Evolutionary conservation across 768 basidiomycete species (phyloP).

Genomic region (Suillus discolor): DNA sequence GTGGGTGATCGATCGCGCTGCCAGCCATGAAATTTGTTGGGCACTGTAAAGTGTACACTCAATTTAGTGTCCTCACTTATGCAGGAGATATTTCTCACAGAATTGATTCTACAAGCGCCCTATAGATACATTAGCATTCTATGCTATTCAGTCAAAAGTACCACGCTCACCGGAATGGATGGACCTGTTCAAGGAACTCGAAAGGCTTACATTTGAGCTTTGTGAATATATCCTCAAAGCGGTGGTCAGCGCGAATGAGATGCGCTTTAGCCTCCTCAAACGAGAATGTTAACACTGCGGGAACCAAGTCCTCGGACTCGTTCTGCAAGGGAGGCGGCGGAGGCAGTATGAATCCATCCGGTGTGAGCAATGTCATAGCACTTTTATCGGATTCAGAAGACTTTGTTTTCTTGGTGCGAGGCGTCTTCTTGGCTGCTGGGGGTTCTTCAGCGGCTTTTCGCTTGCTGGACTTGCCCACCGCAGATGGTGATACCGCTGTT

Average conservation of each 20-base stretch:
- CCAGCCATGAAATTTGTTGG: conserved; percentile 86
- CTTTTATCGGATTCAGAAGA: background rate
- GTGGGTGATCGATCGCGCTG: conserved; percentile 82
- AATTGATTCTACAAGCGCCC: conserved; percentile 73
- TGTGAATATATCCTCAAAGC: conserved; percentile 72
- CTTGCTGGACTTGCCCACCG: conserved; percentile 16
- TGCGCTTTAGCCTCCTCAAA: conserved; percentile 76
- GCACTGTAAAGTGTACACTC: conserved; percentile 41
- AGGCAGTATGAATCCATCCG: background rate
- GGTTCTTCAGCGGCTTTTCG: conserved; percentile 19
- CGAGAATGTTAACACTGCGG: conserved; percentile 74
- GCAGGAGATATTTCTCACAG: conserved; percentile 46
- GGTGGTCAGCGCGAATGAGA: conserved; percentile 62
- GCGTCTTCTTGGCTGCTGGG: conserved; percentile 6
- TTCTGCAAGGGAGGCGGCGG: conserved; percentile 12
- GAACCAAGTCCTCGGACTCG: conserved; percentile 45
- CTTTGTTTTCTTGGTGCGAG: conserved; percentile 12
- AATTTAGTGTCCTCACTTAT: background rate
- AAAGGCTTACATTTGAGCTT: conserved; percentile 76
- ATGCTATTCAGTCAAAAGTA: background rate
- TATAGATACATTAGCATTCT: conserved; percentile 25
- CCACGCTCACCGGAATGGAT: conserved; percentile 73
- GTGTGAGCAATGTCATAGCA: background rate
- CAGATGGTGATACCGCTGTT: background rate
- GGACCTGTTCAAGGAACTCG: conserved; percentile 70